These are phyloP conservation scores for Trypanosoma boissoni DNA, from an alignment of 208 protist species.

Conservation along the genomic window DNA sequence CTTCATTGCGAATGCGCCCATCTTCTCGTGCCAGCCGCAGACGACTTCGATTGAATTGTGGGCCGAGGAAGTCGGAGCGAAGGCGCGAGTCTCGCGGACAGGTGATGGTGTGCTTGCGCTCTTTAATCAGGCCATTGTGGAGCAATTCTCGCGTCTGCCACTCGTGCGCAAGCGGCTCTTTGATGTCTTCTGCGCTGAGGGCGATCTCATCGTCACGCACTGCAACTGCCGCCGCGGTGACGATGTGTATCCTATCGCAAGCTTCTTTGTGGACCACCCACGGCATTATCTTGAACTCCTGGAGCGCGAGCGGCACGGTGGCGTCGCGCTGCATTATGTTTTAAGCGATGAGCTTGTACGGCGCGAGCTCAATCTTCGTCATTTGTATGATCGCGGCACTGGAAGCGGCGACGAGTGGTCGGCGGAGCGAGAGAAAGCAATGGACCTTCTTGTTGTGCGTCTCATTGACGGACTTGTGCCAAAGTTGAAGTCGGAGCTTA, in stretches of 20 bases:
- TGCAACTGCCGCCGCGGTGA: constrained; percentile 39
- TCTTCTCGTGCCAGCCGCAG: constrained; percentile 50
- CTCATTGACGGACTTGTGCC: constrained; percentile 55
- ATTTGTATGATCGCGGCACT: constrained; percentile 36
- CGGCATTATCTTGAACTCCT: constrained; percentile 71
- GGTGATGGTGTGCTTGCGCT: constrained; percentile 49
- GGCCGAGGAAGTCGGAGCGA: constrained; percentile 41
- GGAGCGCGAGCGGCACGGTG: constrained; percentile 64
- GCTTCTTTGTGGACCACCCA: constrained; percentile 72
- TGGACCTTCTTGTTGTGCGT: constrained; percentile 52
- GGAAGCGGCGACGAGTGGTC: constrained; percentile 50
- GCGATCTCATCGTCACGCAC: constrained; percentile 76
- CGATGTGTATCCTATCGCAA: constrained; percentile 61
- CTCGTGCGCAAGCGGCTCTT: constrained; percentile 58
- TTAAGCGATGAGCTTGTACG: constrained; percentile 68
- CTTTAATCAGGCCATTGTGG: constrained; percentile 77
- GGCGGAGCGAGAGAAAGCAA: constrained; percentile 46
- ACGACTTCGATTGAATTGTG: constrained; percentile 50
- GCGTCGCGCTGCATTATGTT: constrained; percentile 61
- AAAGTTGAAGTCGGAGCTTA: constrained; percentile 64
- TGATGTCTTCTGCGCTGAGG: constrained; percentile 76
- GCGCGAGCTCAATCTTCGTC: constrained; percentile 50
- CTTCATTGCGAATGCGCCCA: constrained; percentile 40
- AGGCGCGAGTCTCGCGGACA: constrained; percentile 22
- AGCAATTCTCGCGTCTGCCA: constrained; percentile 75